A percentile compares a stretch with the other conserved stretches of the same genome.
Evolutionary conservation across 139 green algal species (phyloP).

Genomic region (Chlamydomonas schloesseri): DNA sequence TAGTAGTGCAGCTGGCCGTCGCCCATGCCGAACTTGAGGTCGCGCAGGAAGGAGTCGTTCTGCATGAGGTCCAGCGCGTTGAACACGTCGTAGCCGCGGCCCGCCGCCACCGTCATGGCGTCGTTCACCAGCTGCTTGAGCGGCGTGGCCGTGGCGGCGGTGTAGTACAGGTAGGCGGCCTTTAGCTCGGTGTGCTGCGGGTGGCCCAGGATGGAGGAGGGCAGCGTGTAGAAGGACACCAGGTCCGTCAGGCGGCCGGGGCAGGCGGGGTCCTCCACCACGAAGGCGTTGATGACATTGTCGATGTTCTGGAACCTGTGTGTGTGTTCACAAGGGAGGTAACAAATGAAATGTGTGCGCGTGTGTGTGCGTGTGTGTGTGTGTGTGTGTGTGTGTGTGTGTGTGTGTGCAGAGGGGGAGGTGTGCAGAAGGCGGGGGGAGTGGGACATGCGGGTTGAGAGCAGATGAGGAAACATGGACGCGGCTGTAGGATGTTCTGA

Average conservation of each 20-base stretch:
- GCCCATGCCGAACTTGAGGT: conserved; percentile 98
- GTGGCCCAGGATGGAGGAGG: conserved; percentile 90
- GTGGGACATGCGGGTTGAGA: too few species aligned
- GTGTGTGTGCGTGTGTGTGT: too few species aligned
- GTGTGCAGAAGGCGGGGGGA: neutral
- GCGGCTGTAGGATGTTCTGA: too few species aligned
- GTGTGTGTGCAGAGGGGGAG: neutral
- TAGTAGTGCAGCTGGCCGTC: conserved; percentile 98
- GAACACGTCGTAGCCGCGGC: conserved; percentile 96
- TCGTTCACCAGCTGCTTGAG: conserved; percentile 82
- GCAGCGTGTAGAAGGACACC: conserved; percentile 96
- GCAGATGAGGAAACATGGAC: too few species aligned
- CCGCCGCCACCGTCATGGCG: conserved; percentile 84
- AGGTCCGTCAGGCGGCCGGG: conserved; percentile 88
- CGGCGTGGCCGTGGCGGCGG: conserved; percentile 51
- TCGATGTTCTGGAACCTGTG: conserved; percentile 69
- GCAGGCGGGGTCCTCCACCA: conserved; percentile 80
- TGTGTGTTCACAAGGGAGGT: too few species aligned
- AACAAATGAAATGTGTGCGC: too few species aligned
- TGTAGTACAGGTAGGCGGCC: conserved; percentile 98
- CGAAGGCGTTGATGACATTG: conserved; percentile 90
- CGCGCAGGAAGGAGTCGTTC: conserved; percentile 80
- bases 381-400: too few species aligned
- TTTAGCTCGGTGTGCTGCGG: conserved; percentile 83
- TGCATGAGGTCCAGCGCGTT: conserved; percentile 96